Evolutionary conservation across 495 filamentous ascomycete genomes (phyloP), one percentile per base, ranked within the genome.

Genomic region (Cryomyces minteri): DNA sequence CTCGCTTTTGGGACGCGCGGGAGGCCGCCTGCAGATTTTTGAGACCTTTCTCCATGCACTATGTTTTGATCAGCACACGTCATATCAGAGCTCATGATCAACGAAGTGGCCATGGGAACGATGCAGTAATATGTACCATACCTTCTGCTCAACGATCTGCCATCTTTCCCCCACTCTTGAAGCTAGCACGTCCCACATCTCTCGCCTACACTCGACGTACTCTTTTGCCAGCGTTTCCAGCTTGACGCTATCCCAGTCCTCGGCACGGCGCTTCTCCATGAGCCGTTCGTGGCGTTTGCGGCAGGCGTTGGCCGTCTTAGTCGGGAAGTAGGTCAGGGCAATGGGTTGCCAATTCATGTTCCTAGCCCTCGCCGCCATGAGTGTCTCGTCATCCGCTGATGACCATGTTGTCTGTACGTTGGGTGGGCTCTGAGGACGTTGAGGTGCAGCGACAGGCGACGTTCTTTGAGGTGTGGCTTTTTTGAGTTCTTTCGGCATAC

Each of bases 261-360:
- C 77, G 18, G 53, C 61, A 37, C 71, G 72, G 45, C 67, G 65
- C 48, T 72, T 68, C 58, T 82, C 79, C 71, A 84, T 76, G 47
- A 85, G 61, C 18, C 81, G 64, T 60, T 85, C 81, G 54, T 84
- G 78, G 38, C 81, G 68, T 57, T 86, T 86, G 11, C 81, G 78
- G 62, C 81, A 86, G 30, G 81, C 80, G 58, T 86, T 86, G 31
- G 78, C 69, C 5, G 80, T 79, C 63, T 85, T 86, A 53, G 59
- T 63, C 4, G 77, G 79, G 55, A 86, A 86, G 56, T 77, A 71
- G 41, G 67, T 68, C 46, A 64, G 65, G 46, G 80, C 74, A 52
- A 86, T 84, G 41, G 77, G 73, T 41, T 69, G 68, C 81, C 81
- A 86, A 55, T 81, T 81, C 53, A 78, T 71, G 40, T 75, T 74